A percentile compares a stretch with the other conserved stretches of the same genome.
phyloP scores from a whole-genome alignment of 2,329 filamentous ascomycete genomes.

The Hymenoscyphus infarciens region DNA sequence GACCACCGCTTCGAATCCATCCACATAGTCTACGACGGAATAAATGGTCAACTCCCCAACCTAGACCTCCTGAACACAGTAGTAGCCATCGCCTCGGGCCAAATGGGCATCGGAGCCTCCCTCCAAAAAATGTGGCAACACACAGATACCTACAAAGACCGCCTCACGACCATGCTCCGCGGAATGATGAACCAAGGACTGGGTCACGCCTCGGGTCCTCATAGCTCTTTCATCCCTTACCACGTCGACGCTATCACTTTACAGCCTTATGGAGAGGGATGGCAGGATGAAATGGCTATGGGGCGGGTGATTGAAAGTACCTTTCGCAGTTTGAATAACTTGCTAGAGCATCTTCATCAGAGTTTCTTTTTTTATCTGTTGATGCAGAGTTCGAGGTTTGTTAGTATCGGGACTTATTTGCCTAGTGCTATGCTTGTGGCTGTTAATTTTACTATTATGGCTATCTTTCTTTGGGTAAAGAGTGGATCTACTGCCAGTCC shows the following conservation, averaged over 20 bases:
- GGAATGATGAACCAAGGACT: slow-evolving; percentile 92
- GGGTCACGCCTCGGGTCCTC: slow-evolving; percentile 83
- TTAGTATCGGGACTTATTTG: slow-evolving; percentile 96
- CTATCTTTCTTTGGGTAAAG: slow-evolving; percentile 88
- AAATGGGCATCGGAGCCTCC: slow-evolving; percentile 83
- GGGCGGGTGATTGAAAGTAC: slow-evolving; percentile 86
- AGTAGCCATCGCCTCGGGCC: slow-evolving; percentile 78
- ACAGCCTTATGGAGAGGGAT: slow-evolving; percentile 83
- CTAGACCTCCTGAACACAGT: slow-evolving; percentile 94
- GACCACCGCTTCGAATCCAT: slow-evolving; percentile 81
- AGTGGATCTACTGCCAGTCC: slow-evolving; percentile 54
- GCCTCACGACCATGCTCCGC: slow-evolving; percentile 81
- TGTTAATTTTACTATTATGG: slow-evolving; percentile 91
- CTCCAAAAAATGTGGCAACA: slow-evolving; percentile 85
- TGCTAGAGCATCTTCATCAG: slow-evolving; percentile 94
- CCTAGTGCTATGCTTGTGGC: slow-evolving; percentile 97
- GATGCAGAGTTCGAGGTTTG: slow-evolving; percentile 80
- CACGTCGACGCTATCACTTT: slow-evolving; percentile 95
- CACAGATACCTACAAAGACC: slow-evolving; percentile 71
- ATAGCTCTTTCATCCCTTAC: slow-evolving; percentile 96
- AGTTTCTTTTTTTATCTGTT: slow-evolving; percentile 99
- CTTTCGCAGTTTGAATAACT: slow-evolving; percentile 90
- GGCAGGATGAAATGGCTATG: slow-evolving; percentile 97
- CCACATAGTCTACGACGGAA: slow-evolving; percentile 90
- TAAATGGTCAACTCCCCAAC: slow-evolving; percentile 94